Percentiles rank a stretch among this genome's conserved stretches.
Conservation (phyloP, 495 filamentous ascomycete species). For the Hypomontagnella monticulosa region DNA sequence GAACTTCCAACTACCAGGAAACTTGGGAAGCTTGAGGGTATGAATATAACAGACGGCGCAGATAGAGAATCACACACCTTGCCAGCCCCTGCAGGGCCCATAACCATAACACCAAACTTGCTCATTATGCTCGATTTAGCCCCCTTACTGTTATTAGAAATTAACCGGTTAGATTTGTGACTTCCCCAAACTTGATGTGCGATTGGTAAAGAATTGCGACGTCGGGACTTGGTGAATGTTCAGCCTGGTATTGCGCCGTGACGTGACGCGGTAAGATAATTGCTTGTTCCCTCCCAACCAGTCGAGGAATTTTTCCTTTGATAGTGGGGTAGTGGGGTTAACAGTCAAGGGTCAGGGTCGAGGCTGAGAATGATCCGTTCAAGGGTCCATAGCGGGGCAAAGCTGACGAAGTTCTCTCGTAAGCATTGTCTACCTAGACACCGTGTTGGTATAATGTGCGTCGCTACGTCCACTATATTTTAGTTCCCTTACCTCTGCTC, state of each 20-base stretch:
- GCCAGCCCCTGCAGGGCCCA: constrained; percentile 90
- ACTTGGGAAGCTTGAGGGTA: not conserved
- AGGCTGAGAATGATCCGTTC: not conserved
- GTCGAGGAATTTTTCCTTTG: constrained; percentile 26
- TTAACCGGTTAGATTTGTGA: not conserved
- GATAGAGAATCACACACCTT: constrained; percentile 64
- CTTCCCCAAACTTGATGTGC: not conserved
- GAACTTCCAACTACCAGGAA: not conserved
- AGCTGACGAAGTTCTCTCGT: constrained; percentile 30
- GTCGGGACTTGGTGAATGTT: constrained; percentile 20
- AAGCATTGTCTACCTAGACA: constrained; percentile 13
- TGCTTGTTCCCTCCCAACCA: not conserved
- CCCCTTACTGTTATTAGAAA: not conserved
- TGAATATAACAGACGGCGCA: not conserved
- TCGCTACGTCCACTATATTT: not conserved
- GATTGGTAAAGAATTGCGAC: not conserved
- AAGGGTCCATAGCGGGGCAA: constrained; percentile 25
- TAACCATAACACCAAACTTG: constrained; percentile 92
- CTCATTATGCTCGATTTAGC: constrained; percentile 69
- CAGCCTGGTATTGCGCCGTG: constrained; percentile 31
- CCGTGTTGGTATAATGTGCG: not conserved
- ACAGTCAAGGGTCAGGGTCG: constrained; percentile 13
- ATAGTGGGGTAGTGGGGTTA: constrained; percentile 31
- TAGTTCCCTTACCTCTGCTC: not conserved
- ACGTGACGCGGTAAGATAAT: constrained; percentile 9